Evolutionary conservation across 176 grass and related monocot genomes (phyloP).

Genomic region (sorghum (Sorghum bicolor)): Sorghum_bicolor_NCBIv3 NC_012873.2:8720501-8721000

Average conservation of each 20-base stretch:
- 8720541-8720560: not conserved
- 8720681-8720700: not conserved
- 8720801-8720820: conserved; percentile 5
- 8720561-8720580: not conserved
- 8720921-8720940: not conserved
- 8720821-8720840: conserved; percentile 11
- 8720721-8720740: conserved; percentile 6
- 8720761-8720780: not conserved
- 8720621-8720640: conserved; percentile 1
- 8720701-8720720: not conserved
- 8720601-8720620: not conserved
- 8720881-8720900: not conserved
- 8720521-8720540: not conserved
- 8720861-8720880: not conserved
- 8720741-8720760: not conserved
- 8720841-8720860: not conserved
- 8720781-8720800: not conserved
- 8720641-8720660: not conserved
- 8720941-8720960: conserved; percentile 59
- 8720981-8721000: conserved; percentile 96
- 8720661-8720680: not conserved
- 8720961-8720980: conserved; percentile 78
- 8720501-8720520: not conserved
- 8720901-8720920: not conserved
- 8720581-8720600: conserved; percentile 3